phyloP scores from a whole-genome alignment of 1,284 basidiomycete species.

The Fomitopsis schrenkii region DNA sequence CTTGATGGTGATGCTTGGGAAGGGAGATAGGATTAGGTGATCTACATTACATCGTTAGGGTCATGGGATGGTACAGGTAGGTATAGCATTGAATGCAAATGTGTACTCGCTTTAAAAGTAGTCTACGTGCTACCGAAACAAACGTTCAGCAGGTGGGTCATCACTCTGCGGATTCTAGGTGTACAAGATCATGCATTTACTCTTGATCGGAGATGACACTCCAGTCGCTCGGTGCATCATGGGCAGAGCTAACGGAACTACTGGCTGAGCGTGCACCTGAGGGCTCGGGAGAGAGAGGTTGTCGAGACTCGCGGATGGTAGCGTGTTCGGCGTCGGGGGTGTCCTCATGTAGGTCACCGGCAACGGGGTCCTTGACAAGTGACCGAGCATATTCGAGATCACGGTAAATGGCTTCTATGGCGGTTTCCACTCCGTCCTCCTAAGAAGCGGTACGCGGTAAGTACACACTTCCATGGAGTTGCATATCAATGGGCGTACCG shows the following conservation, averaged over 20 bases:
- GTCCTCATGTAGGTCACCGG: slow-evolving; percentile 34
- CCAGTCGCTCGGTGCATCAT: slow-evolving; percentile 65
- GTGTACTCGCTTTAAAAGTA: neutral
- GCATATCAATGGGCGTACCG: slow-evolving; percentile 26
- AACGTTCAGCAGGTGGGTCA: neutral
- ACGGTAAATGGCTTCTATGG: slow-evolving; percentile 89
- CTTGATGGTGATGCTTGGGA: slow-evolving; percentile 14
- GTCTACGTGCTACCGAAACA: neutral
- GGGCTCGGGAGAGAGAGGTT: slow-evolving; percentile 16
- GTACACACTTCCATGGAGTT: neutral
- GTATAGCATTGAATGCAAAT: neutral
- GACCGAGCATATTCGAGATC: slow-evolving; percentile 87
- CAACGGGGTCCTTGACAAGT: slow-evolving; percentile 59
- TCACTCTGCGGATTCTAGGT: neutral
- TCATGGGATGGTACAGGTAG: neutral
- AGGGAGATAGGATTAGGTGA: slow-evolving; percentile 1
- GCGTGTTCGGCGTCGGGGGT: slow-evolving; percentile 41
- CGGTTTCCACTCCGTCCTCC: slow-evolving; percentile 88
- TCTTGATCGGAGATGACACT: slow-evolving; percentile 78
- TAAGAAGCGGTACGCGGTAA: slow-evolving; percentile 25
- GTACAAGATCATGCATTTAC: slow-evolving; percentile 25
- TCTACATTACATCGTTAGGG: neutral
- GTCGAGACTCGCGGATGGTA: slow-evolving; percentile 36
- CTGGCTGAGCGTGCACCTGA: slow-evolving; percentile 45
- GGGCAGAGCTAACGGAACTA: slow-evolving; percentile 54